Evolutionary conservation across 176 grass and related monocot genomes (phyloP), one percentile per base, ranked within the genome.

Genomic region (Phoenix roebelenii): DNA sequence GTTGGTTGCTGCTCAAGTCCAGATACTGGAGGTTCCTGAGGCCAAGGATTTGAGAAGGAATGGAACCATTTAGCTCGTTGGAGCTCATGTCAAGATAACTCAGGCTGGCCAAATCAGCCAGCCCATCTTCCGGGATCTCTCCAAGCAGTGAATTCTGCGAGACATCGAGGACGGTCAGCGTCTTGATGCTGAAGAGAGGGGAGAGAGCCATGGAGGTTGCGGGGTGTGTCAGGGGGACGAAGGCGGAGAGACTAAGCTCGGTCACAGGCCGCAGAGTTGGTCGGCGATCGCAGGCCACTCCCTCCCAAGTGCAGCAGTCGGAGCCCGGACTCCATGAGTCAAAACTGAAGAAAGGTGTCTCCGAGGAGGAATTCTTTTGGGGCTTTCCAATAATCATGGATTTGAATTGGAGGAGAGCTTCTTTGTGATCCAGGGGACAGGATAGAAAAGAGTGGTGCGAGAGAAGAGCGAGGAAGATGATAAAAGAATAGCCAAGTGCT

Each of bases 301-400:
- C 73, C 58, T 76, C 54, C 73, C 73, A 76, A 20, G 23, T 60
- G 22, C 73, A 76, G 57, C 73, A 67, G 32, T 76, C 32, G 0
- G 10, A 12, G 16, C 35, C 51, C 3, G 63, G 23, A 29, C 53
- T 67, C 73, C 73, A 76, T 28, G 63, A 59, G 7, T 76, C 54
- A 12, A 76, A 76, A 22, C 48, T 5, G 4, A 76, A 59, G 52
- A 59, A 67, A 12, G 54, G 39, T 10, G 18, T 76, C 17, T 22
- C 18, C 1, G 39, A 35, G 63, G 60, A 49, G n/a, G n/a, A 22
- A 15, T 22, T 49, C 35, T 50, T 63, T 15, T 7, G 5, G 18
- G 60, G 35, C 16, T 19, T 63, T 50, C 29, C 60, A 1, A 49
- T 66, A 0, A 75, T 19, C n/a, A 24, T 15, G 20, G 63, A 76